Percentiles rank a stretch among this genome's conserved stretches.
phyloP scores from a whole-genome alignment of 768 basidiomycete species.

The Suillus subluteus region DNA sequence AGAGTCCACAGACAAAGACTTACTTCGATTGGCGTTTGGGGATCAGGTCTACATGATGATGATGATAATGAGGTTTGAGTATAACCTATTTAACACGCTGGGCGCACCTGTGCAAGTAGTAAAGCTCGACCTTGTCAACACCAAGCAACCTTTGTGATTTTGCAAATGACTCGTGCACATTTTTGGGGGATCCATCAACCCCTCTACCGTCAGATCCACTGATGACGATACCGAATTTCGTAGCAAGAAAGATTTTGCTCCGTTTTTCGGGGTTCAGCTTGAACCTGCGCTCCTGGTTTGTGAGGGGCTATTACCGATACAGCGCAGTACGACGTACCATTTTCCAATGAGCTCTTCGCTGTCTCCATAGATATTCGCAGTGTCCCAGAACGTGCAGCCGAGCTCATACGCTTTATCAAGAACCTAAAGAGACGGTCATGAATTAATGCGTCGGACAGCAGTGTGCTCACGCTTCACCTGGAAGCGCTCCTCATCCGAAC shows the following conservation, averaged over 20 bases:
- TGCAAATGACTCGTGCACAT: slow-evolving; percentile 41
- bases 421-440: slow-evolving; percentile 29
- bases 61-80: background rate
- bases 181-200: slow-evolving; percentile 44
- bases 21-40: slow-evolving; percentile 51
- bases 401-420: slow-evolving; percentile 44
- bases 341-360: slow-evolving; percentile 49
- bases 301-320: background rate
- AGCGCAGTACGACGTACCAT: slow-evolving; percentile 34
- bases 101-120: slow-evolving; percentile 46
- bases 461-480: slow-evolving; percentile 40
- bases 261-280: slow-evolving; percentile 46
- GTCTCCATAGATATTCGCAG: slow-evolving; percentile 46
- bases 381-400: slow-evolving; percentile 53
- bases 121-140: slow-evolving; percentile 48
- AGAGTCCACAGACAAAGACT: slow-evolving; percentile 10
- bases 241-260: slow-evolving; percentile 60
- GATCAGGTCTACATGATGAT: slow-evolving; percentile 39
- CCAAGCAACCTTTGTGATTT: slow-evolving; percentile 46
- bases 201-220: slow-evolving; percentile 23
- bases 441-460: too few species aligned
- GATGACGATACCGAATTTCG: slow-evolving; percentile 52
- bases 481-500: slow-evolving; percentile 60
- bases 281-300: slow-evolving; percentile 38
- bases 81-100: too few species aligned